Conservation (phyloP, 495 filamentous ascomycete species). For the Penicillium canariense region DNA sequence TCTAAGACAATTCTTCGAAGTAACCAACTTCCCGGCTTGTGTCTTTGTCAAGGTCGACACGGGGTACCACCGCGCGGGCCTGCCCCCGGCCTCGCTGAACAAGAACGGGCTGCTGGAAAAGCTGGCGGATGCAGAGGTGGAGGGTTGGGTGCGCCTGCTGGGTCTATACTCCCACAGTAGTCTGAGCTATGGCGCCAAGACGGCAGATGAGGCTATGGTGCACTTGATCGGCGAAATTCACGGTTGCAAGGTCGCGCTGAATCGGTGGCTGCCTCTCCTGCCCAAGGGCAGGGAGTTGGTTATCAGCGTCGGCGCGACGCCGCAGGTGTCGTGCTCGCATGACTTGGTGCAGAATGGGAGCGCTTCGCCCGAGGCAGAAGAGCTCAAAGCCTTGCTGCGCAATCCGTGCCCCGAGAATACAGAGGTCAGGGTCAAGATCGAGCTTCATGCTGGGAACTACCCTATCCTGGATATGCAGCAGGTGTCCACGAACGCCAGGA, state of each 20-base stretch:
- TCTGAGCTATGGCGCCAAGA: slow-evolving; percentile 60
- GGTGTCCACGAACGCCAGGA: slow-evolving; percentile 64
- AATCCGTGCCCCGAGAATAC: slow-evolving; percentile 12
- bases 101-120: slow-evolving; percentile 52
- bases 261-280: slow-evolving; percentile 28
- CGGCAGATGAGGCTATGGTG: slow-evolving; percentile 52
- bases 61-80: slow-evolving; percentile 72
- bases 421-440: slow-evolving; percentile 45
- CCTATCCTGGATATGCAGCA: slow-evolving; percentile 81
- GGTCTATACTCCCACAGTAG: slow-evolving; percentile 83
- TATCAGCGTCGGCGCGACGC: slow-evolving; percentile 78
- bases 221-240: slow-evolving; percentile 61
- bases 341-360: slow-evolving; percentile 31
- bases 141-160: slow-evolving; percentile 44
- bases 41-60: slow-evolving; percentile 80
- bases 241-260: slow-evolving; percentile 51
- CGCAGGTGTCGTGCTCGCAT: slow-evolving; percentile 63
- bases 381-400: slow-evolving; percentile 21
- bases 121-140: slow-evolving; percentile 38
- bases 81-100: slow-evolving; percentile 49
- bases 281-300: slow-evolving; percentile 44
- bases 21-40: slow-evolving; percentile 42
- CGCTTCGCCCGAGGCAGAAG: slow-evolving; percentile 15
- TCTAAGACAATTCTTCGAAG: slow-evolving; percentile 36
- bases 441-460: slow-evolving; percentile 73